Percentiles rank a stretch among this genome's conserved stretches.
Conservation (phyloP, 1,284 basidiomycete species). For the Ceratobasidium sp. region DNA sequence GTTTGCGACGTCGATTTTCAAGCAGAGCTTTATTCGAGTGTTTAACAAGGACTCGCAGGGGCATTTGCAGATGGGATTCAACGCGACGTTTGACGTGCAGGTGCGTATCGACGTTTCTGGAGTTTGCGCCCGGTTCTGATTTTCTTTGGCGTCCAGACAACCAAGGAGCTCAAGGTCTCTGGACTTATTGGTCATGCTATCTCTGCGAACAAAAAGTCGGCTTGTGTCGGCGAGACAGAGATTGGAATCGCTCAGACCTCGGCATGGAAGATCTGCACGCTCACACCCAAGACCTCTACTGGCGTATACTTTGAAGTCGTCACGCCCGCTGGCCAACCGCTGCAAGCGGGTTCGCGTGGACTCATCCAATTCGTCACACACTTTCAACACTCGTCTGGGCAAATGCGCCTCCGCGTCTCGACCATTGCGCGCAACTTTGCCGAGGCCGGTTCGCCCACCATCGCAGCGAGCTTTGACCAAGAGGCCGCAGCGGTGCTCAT, state of each 20-base stretch:
- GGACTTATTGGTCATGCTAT: constrained; percentile 98
- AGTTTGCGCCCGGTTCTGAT: constrained; percentile 16
- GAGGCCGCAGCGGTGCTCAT: constrained; percentile 98
- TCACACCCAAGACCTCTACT: constrained; percentile 88
- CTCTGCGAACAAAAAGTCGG: constrained; percentile 96
- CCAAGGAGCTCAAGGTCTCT: constrained; percentile 98
- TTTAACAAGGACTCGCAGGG: constrained; percentile 96
- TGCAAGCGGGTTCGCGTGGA: constrained; percentile 91
- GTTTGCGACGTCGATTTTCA: constrained; percentile 98
- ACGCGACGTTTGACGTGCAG: constrained; percentile 98
- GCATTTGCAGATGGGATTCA: constrained; percentile 96
- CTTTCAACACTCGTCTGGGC: constrained; percentile 96
- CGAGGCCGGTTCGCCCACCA: constrained; percentile 93
- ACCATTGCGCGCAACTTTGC: constrained; percentile 98
- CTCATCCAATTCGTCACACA: constrained; percentile 99
- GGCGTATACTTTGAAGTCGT: constrained; percentile 99
- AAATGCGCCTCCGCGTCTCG: constrained; percentile 93
- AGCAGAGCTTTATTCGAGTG: constrained; percentile 94
- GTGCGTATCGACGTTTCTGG: constrained; percentile 57
- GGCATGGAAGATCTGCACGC: constrained; percentile 97
- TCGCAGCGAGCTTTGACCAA: constrained; percentile 96
- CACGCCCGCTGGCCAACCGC: constrained; percentile 95
- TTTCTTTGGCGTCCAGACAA: constrained; percentile 70
- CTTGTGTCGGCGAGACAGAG: constrained; percentile 98
- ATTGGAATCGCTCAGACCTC: constrained; percentile 99